Evolutionary conservation across 208 protist genomes (phyloP).

Genomic region (Angomonas desouzai): DNA sequence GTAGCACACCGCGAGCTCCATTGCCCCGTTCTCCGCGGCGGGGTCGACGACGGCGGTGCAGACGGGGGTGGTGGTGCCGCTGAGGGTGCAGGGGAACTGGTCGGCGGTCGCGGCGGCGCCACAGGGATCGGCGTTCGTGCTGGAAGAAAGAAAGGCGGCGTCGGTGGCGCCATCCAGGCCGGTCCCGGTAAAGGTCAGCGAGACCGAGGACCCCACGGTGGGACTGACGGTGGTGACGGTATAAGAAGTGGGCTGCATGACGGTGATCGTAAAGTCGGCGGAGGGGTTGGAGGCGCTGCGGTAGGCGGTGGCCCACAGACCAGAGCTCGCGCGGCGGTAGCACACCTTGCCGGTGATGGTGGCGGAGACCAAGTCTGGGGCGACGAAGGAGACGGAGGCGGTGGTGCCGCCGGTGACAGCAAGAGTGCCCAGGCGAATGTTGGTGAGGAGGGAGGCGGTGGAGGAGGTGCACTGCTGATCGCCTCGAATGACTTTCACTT

Average conservation of each 20-base stretch:
- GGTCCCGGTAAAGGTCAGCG: slow-evolving; percentile 53
- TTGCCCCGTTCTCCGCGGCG: slow-evolving; percentile 31
- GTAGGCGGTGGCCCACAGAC: slow-evolving; percentile 59
- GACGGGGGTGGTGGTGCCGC: slow-evolving; percentile 25
- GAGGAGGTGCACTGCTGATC: slow-evolving; percentile 43
- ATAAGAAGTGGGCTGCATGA: slow-evolving; percentile 78
- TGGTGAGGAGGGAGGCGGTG: slow-evolving; percentile 49
- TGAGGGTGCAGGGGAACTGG: slow-evolving; percentile 34
- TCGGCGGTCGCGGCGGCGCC: neutral
- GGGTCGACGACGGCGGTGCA: slow-evolving; percentile 71
- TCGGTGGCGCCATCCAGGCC: slow-evolving; percentile 53
- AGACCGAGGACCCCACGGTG: slow-evolving; percentile 43
- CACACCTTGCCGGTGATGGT: slow-evolving; percentile 64
- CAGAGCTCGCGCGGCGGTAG: slow-evolving; percentile 42
- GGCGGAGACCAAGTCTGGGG: slow-evolving; percentile 44
- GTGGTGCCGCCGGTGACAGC: slow-evolving; percentile 13
- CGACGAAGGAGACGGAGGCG: slow-evolving; percentile 53
- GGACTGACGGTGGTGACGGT: slow-evolving; percentile 35
- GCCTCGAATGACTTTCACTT: slow-evolving; percentile 53
- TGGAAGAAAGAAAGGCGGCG: slow-evolving; percentile 55
- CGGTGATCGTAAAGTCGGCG: slow-evolving; percentile 71
- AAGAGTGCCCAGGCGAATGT: slow-evolving; percentile 46
- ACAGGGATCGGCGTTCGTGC: slow-evolving; percentile 30
- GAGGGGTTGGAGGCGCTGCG: slow-evolving; percentile 21
- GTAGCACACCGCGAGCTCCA: slow-evolving; percentile 73